Percentiles rank a stretch among this genome's conserved stretches.
Evolutionary conservation across 2,329 filamentous ascomycete genomes (phyloP).

Genomic region (Cadophora sp.): DNA sequence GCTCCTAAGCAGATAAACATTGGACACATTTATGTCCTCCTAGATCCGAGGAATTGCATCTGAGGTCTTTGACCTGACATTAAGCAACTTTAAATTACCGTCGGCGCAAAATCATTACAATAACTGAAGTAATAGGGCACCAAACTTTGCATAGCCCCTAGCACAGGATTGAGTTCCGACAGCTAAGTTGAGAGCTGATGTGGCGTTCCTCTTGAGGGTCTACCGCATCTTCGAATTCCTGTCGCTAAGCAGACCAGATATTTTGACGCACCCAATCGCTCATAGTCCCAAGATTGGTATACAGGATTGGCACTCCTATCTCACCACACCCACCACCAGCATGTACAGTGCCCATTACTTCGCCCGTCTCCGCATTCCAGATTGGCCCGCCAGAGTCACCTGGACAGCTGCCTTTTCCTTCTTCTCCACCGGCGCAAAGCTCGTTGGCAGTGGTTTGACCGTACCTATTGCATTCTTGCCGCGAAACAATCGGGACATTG

Average conservation of each 20-base stretch:
- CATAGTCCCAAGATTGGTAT: conserved; percentile 34
- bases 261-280: conserved; percentile 24
- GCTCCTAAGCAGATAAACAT: no score
- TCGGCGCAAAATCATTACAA: no score
- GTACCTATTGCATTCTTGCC: conserved; percentile 30
- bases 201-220: not conserved
- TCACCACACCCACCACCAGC: conserved; percentile 36
- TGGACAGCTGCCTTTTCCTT: conserved; percentile 37
- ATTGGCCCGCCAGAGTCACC: conserved; percentile 38
- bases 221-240: conserved; percentile 8
- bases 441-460: conserved; percentile 31
- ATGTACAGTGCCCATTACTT: conserved; percentile 33
- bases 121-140: no score
- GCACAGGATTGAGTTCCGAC: no score
- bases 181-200: no score
- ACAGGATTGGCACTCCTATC: conserved; percentile 31
- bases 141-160: no score
- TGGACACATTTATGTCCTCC: no score
- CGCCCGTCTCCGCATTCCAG: conserved; percentile 30
- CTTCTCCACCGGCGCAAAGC: conserved; percentile 36
- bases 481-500: conserved; percentile 33
- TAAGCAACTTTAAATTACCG: no score
- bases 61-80: no score
- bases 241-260: conserved; percentile 17
- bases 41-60: no score